phyloP scores from a whole-genome alignment of 2,329 filamentous ascomycete genomes.

The Aspergillus tanneri region DNA sequence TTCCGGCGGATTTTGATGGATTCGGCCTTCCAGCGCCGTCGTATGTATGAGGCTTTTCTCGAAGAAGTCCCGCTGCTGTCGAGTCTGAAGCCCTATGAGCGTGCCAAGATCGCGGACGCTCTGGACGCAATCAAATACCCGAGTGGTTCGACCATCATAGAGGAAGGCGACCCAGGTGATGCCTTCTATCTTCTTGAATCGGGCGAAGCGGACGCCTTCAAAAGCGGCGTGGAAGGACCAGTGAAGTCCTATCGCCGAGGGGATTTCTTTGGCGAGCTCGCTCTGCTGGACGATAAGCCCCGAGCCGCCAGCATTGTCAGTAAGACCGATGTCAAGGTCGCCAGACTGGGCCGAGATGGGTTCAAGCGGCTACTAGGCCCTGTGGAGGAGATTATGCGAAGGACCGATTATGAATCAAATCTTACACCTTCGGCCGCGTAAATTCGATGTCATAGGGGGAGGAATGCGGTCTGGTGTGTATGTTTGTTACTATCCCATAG shows the following conservation, averaged over 20 bases:
- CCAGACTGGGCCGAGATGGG: slow-evolving; percentile 85
- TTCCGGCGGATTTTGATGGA: slow-evolving; percentile 99
- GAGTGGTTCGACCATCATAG: slow-evolving; percentile 78
- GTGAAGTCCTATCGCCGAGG: slow-evolving; percentile 85
- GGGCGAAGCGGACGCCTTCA: slow-evolving; percentile 84
- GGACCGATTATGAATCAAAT: slow-evolving; percentile 49
- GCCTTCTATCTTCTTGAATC: slow-evolving; percentile 88
- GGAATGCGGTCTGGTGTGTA: slow-evolving; percentile 4
- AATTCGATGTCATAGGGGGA: slow-evolving; percentile 13
- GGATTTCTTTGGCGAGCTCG: slow-evolving; percentile 96
- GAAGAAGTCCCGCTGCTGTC: slow-evolving; percentile 87
- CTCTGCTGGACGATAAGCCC: slow-evolving; percentile 87
- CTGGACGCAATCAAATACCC: slow-evolving; percentile 87
- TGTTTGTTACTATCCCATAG: slow-evolving; percentile 1
- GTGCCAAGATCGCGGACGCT: slow-evolving; percentile 95
- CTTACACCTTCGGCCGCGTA: slow-evolving; percentile 23
- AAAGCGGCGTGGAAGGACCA: slow-evolving; percentile 65
- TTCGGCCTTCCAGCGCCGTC: slow-evolving; percentile 89
- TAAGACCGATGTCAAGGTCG: slow-evolving; percentile 85
- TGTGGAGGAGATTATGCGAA: slow-evolving; percentile 90
- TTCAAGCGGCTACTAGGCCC: slow-evolving; percentile 92
- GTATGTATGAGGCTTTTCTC: slow-evolving; percentile 96
- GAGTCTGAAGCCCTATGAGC: slow-evolving; percentile 84
- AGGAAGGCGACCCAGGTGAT: slow-evolving; percentile 85
- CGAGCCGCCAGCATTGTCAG: slow-evolving; percentile 86